A percentile compares a stretch with the other conserved stretches of the same genome.
Evolutionary conservation across 345 rosid genomes (phyloP).

Genomic region (Schrenkiella parvula): DNA sequence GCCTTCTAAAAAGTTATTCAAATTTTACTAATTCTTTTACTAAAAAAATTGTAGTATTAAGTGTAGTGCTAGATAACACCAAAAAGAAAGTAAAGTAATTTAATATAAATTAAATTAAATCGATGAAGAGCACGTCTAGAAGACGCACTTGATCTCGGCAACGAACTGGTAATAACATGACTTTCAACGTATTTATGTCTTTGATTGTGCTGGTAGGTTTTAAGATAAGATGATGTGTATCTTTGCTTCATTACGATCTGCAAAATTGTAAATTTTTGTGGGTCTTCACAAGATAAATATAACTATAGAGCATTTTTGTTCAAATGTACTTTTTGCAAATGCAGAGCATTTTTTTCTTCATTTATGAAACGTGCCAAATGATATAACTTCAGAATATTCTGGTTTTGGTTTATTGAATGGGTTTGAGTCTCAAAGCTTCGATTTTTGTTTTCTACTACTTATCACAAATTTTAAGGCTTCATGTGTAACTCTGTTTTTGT

Average conservation of each 20-base stretch:
- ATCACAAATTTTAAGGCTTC: conserved; percentile 8
- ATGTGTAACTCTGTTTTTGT: conserved; percentile 19
- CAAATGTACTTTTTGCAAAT: background rate
- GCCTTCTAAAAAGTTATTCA: background rate
- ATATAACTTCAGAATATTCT: background rate
- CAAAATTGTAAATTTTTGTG: background rate
- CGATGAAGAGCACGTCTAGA: conserved; percentile 17
- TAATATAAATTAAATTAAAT: background rate
- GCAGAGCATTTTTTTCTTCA: conserved; percentile 8
- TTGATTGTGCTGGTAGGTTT: background rate
- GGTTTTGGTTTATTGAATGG: conserved; percentile 7
- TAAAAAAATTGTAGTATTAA: background rate
- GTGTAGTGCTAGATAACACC: background rate
- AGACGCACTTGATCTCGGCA: conserved; percentile 59
- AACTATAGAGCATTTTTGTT: no score
- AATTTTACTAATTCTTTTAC: background rate
- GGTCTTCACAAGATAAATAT: background rate
- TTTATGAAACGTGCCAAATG: conserved; percentile 6
- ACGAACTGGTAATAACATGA: conserved; percentile 56
- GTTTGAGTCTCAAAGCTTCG: background rate
- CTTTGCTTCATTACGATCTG: background rate
- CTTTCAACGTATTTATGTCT: background rate
- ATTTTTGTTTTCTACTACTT: background rate
- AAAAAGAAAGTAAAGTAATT: background rate
- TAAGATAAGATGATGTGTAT: background rate